Base-by-base conservation (phyloP, 768 basidiomycete species). In the Lyophyllum decastes region DNA sequence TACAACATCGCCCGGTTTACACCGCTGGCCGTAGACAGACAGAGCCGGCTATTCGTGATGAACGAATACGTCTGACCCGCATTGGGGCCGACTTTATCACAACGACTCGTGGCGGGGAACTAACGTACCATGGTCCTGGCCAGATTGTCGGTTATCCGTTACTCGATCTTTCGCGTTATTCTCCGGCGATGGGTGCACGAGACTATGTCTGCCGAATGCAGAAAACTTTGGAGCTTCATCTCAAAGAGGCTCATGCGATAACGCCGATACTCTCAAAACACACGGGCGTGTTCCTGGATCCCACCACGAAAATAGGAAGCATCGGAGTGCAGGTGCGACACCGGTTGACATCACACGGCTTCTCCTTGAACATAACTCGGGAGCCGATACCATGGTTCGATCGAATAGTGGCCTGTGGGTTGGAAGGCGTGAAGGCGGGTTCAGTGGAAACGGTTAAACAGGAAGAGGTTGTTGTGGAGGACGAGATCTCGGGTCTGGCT, bases 311-410 rank as follows among this genome's bases (percentile, higher is more conserved):
- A 72, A 80, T 99, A 64, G 94, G 86, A 17, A 98, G 96, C 66
- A 96, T 99, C 52, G 97, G 97, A 44, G 94, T 99, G 52, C 95
- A 98, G 71, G 88, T 98, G 53, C 87, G 95, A 55, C 95, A 98
- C 68, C 84, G 96, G 44, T 82, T 99, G 54, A 96, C 97, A 44
- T 90, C 88, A 24, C 97, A 99, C 70, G 97, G 97, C 1, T 97
- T 99, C 73, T 85, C 95, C 1, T 75, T 98, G 68, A 99, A 99
- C 72, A 78, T 98, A 58, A 93, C 94, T 0, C 73, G 71, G 26
- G 89, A 97, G 61, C 94, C 94, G 4, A 68, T 87, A 24, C 61
- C 75, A 22, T 98, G 96, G 96, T 98, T 99, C 68, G 79, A 90
- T 65, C 77, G 83, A 55, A 82, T 98, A 50, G 85, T 96, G 4